Conservation (phyloP, 495 filamentous ascomycete genomes). For the Xylaria bambusicola region DNA sequence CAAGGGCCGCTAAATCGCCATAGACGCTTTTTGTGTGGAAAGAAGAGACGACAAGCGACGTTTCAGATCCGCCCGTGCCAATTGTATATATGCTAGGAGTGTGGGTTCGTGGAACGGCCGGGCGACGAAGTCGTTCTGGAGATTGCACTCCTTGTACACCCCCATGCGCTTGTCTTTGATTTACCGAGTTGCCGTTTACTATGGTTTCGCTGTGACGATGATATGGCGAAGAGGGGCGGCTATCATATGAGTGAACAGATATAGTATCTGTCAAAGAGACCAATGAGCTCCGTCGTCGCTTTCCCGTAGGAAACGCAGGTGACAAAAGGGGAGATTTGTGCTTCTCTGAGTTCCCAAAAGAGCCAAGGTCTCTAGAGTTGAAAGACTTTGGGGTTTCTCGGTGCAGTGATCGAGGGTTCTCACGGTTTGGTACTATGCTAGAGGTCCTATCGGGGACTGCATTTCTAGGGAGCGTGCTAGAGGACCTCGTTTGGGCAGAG, state of each 20-base stretch:
- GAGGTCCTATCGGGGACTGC: slow-evolving; percentile 26
- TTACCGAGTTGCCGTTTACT: neutral
- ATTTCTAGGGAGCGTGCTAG: slow-evolving; percentile 8
- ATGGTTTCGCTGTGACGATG: slow-evolving; percentile 22
- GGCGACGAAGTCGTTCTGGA: slow-evolving; percentile 29
- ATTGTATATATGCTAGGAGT: slow-evolving; percentile 71
- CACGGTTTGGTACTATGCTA: slow-evolving; percentile 26
- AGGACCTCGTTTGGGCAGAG: slow-evolving; percentile 16
- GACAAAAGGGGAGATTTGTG: slow-evolving; percentile 40
- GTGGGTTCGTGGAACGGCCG: slow-evolving; percentile 40
- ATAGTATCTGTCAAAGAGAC: slow-evolving; percentile 63
- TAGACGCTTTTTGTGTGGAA: slow-evolving; percentile 55
- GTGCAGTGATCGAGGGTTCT: slow-evolving; percentile 45
- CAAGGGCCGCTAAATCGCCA: slow-evolving; percentile 56
- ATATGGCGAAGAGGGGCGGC: slow-evolving; percentile 35
- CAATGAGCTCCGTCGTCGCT: slow-evolving; percentile 57
- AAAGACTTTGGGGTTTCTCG: slow-evolving; percentile 40
- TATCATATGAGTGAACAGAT: slow-evolving; percentile 51
- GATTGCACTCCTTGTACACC: neutral
- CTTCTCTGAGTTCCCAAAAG: slow-evolving; percentile 12
- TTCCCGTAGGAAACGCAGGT: slow-evolving; percentile 54
- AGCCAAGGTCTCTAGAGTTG: slow-evolving; percentile 34
- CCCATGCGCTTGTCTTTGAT: neutral
- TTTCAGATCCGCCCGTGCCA: slow-evolving; percentile 63
- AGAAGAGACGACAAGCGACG: slow-evolving; percentile 63